Evolutionary conservation across 768 basidiomycete genomes (phyloP).

Genomic region (Pleurotus djamor): DNA sequence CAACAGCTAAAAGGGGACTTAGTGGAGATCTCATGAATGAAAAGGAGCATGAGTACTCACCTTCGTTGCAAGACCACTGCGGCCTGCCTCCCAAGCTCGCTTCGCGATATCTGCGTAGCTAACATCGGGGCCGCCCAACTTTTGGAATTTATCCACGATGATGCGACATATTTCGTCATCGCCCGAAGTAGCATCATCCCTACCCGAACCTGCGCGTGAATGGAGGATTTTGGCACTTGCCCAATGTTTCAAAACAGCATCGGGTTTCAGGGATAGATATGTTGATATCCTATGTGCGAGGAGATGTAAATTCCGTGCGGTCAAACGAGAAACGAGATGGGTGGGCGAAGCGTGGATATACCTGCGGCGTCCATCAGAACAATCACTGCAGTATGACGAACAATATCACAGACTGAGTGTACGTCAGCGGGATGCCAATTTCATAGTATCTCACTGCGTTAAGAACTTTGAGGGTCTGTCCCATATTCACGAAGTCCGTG

Average conservation of each 20-base stretch:
- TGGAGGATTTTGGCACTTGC: slow-evolving; percentile 87
- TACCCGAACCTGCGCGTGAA: slow-evolving; percentile 55
- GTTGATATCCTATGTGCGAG: slow-evolving; percentile 89
- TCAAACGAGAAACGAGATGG: slow-evolving; percentile 78
- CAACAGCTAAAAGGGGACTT: slow-evolving; percentile 54
- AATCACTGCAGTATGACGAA: background rate
- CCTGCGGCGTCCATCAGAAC: slow-evolving; percentile 36
- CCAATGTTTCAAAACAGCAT: slow-evolving; percentile 93
- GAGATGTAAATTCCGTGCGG: slow-evolving; percentile 85
- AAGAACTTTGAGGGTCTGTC: slow-evolving; percentile 87
- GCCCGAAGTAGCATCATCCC: slow-evolving; percentile 54
- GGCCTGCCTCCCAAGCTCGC: slow-evolving; percentile 88
- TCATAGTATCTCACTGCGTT: slow-evolving; percentile 92
- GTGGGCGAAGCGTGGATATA: slow-evolving; percentile 80
- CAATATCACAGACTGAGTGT: slow-evolving; percentile 69
- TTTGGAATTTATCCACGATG: slow-evolving; percentile 90
- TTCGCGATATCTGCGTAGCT: slow-evolving; percentile 95
- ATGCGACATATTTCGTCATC: slow-evolving; percentile 78
- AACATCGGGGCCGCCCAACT: slow-evolving; percentile 73
- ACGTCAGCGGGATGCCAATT: slow-evolving; percentile 91
- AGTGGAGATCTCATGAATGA: background rate
- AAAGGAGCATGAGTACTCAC: slow-evolving; percentile 30
- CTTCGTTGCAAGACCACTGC: slow-evolving; percentile 80
- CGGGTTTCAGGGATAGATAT: slow-evolving; percentile 80
- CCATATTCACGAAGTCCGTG: slow-evolving; percentile 89